These are phyloP conservation scores for Fusarium floridanum DNA, from an alignment of 2,329 filamentous ascomycete species.

Conservation along the genomic window DNA sequence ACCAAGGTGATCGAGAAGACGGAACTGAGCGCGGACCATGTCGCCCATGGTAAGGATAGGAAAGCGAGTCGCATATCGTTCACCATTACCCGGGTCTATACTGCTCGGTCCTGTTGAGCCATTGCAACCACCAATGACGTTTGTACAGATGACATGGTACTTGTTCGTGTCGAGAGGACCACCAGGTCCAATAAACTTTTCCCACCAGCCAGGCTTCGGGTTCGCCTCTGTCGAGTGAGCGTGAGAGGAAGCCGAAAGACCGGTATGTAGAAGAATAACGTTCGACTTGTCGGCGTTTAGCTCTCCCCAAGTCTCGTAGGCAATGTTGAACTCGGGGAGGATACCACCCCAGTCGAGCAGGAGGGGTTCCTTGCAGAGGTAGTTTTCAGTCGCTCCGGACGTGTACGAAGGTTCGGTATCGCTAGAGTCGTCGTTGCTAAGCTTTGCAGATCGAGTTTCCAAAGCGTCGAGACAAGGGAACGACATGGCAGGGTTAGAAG, in stretches of 20 bases:
- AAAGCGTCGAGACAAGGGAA: slow-evolving; percentile 92
- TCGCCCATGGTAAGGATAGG: slow-evolving; percentile 96
- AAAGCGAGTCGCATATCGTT: slow-evolving; percentile 93
- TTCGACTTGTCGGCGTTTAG: slow-evolving; percentile 87
- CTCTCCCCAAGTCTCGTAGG: slow-evolving; percentile 92
- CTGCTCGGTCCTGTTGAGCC: slow-evolving; percentile 93
- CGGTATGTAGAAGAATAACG: slow-evolving; percentile 91
- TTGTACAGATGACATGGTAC: slow-evolving; percentile 95
- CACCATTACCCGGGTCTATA: slow-evolving; percentile 87
- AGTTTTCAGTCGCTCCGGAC: slow-evolving; percentile 83
- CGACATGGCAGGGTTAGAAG: slow-evolving; percentile 86
- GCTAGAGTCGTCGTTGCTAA: slow-evolving; percentile 68
- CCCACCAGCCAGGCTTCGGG: slow-evolving; percentile 96
- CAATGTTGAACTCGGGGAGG: slow-evolving; percentile 88
- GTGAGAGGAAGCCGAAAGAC: slow-evolving; percentile 96
- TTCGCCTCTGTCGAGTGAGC: slow-evolving; percentile 92
- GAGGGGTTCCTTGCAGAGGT: slow-evolving; percentile 79
- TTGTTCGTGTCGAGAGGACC: slow-evolving; percentile 88
- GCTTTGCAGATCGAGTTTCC: slow-evolving; percentile 80
- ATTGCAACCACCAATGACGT: slow-evolving; percentile 95
- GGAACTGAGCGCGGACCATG: slow-evolving; percentile 97
- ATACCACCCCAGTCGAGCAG: slow-evolving; percentile 95
- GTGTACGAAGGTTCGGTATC: slow-evolving; percentile 97
- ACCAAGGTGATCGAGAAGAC: slow-evolving; percentile 82
- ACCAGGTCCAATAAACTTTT: slow-evolving; percentile 95